phyloP scores from a whole-genome alignment of 202 grass and related monocot genomes.

The Musa balbisiana region DNA sequence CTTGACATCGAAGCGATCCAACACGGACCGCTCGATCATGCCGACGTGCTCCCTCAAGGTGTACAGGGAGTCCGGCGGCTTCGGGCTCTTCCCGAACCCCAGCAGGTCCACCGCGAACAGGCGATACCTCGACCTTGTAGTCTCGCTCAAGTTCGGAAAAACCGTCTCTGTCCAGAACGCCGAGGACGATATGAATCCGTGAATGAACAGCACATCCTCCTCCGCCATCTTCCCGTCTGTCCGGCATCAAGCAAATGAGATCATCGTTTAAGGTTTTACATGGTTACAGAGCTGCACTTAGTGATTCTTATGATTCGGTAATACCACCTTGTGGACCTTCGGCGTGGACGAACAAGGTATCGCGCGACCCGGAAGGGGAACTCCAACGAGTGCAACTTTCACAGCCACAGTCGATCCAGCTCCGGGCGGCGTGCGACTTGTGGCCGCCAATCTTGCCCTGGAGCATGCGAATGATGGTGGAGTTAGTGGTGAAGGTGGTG shows the following conservation, averaged over 20 bases:
- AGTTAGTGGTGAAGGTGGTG: constrained; percentile 51
- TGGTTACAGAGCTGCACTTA: too few species aligned
- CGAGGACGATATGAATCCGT: constrained; percentile 95
- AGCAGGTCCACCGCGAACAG: constrained; percentile 86
- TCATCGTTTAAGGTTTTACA: not conserved
- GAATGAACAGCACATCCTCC: constrained; percentile 95
- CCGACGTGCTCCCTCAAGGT: constrained; percentile 86
- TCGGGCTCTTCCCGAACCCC: constrained; percentile 88
- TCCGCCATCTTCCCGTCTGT: constrained; percentile 35
- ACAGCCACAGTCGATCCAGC: constrained; percentile 97
- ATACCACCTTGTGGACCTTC: constrained; percentile 47
- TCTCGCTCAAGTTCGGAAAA: constrained; percentile 58
- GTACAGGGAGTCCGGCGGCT: constrained; percentile 88
- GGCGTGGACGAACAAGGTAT: constrained; percentile 76
- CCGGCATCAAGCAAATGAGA: not conserved
- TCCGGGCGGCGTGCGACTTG: constrained; percentile 38
- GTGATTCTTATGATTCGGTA: too few species aligned
- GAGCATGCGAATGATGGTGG: constrained; percentile 68
- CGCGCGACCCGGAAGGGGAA: constrained; percentile 26
- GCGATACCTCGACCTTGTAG: constrained; percentile 47
- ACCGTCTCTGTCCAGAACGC: constrained; percentile 97
- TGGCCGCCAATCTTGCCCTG: constrained; percentile 48
- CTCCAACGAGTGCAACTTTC: constrained; percentile 57
- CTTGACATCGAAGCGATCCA: constrained; percentile 50
- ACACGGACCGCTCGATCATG: constrained; percentile 91